These are phyloP conservation scores for Colletotrichum sp. DNA, from an alignment of 2,329 filamentous ascomycete genomes.

Conservation along the genomic window DNA sequence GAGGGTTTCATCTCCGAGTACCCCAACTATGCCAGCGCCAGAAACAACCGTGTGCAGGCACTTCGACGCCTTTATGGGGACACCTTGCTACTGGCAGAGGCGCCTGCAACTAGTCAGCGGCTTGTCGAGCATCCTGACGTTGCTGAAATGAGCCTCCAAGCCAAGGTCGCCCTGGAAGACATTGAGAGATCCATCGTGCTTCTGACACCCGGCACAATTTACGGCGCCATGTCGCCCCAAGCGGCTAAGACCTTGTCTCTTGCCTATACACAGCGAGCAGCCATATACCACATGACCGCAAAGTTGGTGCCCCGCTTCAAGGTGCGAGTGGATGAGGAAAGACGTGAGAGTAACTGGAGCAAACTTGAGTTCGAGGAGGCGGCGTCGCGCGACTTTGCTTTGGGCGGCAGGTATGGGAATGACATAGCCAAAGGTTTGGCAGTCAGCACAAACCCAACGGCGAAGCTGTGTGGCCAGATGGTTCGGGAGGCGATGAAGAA, in stretches of 20 bases:
- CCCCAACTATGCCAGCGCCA: conserved; percentile 73
- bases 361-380: conserved; percentile 65
- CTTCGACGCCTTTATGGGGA: conserved; percentile 67
- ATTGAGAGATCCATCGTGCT: conserved; percentile 63
- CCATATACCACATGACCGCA: conserved; percentile 64
- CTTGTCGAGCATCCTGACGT: conserved; percentile 42
- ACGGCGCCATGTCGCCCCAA: conserved; percentile 63
- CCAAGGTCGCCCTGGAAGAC: conserved; percentile 52
- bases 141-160: conserved; percentile 42
- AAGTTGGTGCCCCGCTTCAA: conserved; percentile 47
- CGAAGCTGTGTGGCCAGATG: conserved; percentile 73
- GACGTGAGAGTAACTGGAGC: conserved; percentile 54
- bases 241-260: conserved; percentile 70
- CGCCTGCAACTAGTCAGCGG: conserved; percentile 40
- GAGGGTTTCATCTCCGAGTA: conserved; percentile 59
- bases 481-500: conserved; percentile 73
- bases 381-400: conserved; percentile 66
- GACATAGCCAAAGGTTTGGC: conserved; percentile 68
- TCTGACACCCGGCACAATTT: conserved; percentile 56
- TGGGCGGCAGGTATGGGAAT: conserved; percentile 69
- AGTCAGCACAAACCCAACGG: conserved; percentile 70
- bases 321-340: conserved; percentile 40
- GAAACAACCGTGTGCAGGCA: conserved; percentile 77
- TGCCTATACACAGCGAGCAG: conserved; percentile 74
- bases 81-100: conserved; percentile 52